Conservation (phyloP, 1,284 basidiomycete species). For the Microbotryum scabiosae region DNA sequence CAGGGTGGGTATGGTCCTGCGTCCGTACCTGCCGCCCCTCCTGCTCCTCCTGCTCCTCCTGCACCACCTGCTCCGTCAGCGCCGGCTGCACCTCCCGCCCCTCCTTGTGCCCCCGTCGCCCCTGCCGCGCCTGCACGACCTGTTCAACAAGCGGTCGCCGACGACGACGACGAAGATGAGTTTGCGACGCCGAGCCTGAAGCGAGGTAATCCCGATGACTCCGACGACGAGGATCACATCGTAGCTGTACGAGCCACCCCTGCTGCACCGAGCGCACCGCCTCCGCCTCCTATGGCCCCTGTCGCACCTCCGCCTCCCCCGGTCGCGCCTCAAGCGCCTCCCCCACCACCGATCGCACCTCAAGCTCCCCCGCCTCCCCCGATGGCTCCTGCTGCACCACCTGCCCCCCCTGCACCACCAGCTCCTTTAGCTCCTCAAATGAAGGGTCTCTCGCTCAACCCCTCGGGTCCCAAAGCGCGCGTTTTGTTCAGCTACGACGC, state of each 20-base stretch:
- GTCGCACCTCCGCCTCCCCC: constrained; percentile 10
- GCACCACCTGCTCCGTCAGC: constrained; percentile 35
- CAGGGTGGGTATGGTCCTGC: constrained; percentile 17
- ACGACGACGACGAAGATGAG: constrained; percentile 36
- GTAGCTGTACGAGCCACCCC: constrained; percentile 14
- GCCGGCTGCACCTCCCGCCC: constrained; percentile 19
- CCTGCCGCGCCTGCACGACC: background rate
- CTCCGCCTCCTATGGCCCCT: constrained; percentile 12
- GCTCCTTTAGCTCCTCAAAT: background rate
- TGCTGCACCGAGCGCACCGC: constrained; percentile 34
- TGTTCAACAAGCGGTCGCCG: constrained; percentile 27
- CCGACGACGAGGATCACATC: constrained; percentile 32
- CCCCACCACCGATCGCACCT: constrained; percentile 39
- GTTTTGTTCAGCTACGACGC: constrained; percentile 70
- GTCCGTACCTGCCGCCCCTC: constrained; percentile 37
- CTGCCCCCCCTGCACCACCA: constrained; percentile 10
- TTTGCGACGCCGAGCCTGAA: constrained; percentile 32
- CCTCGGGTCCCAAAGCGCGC: constrained; percentile 41
- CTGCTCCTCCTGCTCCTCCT: constrained; percentile 42
- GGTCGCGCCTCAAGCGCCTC: constrained; percentile 22
- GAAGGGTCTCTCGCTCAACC: background rate
- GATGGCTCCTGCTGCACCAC: constrained; percentile 27
- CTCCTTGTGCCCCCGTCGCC: constrained; percentile 21
- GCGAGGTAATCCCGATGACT: constrained; percentile 41
- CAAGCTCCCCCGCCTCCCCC: constrained; percentile 46